Percentiles rank a stretch among this genome's conserved stretches.
These are phyloP conservation scores for Nakataea oryzae DNA, from an alignment of 2,329 filamentous ascomycete genomes.

Conservation along the genomic window DNA sequence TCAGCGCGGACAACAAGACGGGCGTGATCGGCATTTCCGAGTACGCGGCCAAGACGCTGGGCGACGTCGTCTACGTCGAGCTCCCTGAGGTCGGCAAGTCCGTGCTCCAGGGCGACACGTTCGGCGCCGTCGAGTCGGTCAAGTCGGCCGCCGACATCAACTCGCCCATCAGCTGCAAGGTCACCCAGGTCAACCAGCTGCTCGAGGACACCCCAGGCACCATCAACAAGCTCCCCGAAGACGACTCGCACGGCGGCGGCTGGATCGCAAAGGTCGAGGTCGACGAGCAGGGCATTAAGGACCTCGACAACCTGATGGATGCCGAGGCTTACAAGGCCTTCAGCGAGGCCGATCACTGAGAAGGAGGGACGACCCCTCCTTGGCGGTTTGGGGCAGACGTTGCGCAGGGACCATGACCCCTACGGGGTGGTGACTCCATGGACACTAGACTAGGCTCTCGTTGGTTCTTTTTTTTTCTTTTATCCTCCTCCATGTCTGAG, in stretches of 20 bases:
- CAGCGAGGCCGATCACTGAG: conserved; percentile 38
- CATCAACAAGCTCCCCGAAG: conserved; percentile 87
- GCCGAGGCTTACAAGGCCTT: conserved; percentile 68
- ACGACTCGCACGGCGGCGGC: conserved; percentile 61
- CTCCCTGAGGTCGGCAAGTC: conserved; percentile 64
- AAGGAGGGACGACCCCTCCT: conserved; percentile 13
- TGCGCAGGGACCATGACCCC: background rate
- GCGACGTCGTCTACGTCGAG: conserved; percentile 96
- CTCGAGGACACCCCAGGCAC: conserved; percentile 78
- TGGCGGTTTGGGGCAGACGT: background rate
- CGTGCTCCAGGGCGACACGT: conserved; percentile 66
- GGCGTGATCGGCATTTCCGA: conserved; percentile 77
- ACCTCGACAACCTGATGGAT: conserved; percentile 70
- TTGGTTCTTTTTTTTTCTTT: background rate
- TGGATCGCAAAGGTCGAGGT: conserved; percentile 91
- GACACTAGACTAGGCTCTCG: background rate
- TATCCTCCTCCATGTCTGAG: too few relatives aligned
- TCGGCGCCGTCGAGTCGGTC: conserved; percentile 94
- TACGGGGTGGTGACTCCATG: background rate
- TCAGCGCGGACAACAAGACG: conserved; percentile 70
- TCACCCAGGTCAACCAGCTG: conserved; percentile 61
- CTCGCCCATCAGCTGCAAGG: conserved; percentile 69
- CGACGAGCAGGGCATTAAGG: conserved; percentile 49
- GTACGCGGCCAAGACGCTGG: conserved; percentile 85
- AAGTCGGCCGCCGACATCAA: conserved; percentile 98